Evolutionary conservation across 2,329 filamentous ascomycete species (phyloP), one percentile per base, ranked within the genome.

Genomic region (Drechslerella coelobrocha): DNA sequence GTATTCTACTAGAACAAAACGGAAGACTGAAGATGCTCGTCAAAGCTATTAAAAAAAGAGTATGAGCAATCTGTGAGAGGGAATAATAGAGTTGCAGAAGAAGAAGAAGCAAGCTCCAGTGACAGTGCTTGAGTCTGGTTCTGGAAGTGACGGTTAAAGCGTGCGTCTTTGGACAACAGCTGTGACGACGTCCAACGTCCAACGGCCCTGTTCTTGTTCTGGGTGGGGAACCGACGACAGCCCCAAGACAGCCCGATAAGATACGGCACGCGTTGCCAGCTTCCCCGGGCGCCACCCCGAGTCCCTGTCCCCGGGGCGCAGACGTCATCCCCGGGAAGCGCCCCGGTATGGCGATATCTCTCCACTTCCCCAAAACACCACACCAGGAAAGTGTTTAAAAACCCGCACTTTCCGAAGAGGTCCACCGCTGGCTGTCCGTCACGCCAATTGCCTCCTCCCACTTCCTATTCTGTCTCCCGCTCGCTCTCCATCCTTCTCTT

Each of bases 331-430:
- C 26, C 50, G 50, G 50, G 9, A 45, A 23, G 21, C 47, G 14
- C 26, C 41, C 53, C 21, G 37, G 37, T 14, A 14, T 47, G 56
- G 47, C 56, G 56, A 55, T 41, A 39, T 23, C 19, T 53, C 19
- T 24, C 29, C 31, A 19, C 26, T 47, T n/a, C 14, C 26, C 23
- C n/a, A 19, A 21, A 48, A 45, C 14, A 34, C 17, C 48, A 29
- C 29, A 39, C 12, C 34, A 39, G 34, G 34, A 39, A 39, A 10
- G 34, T 14, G 12, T 5, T 24, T 10, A 59, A 61, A 56, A 61
- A 60, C 63, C 57, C 51, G 57, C 56, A 61, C 39, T 47, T 55
- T 62, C 65, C 65, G 57, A 50, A 10, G 24, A 31, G 31, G 48
- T 39, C 27, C 37, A 19, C 61, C 27, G 8, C 53, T 6, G 9